A percentile compares a stretch with the other conserved stretches of the same genome.
Evolutionary conservation across 2,329 filamentous ascomycete genomes (phyloP).

Genomic region (Aspergillus niger): DNA sequence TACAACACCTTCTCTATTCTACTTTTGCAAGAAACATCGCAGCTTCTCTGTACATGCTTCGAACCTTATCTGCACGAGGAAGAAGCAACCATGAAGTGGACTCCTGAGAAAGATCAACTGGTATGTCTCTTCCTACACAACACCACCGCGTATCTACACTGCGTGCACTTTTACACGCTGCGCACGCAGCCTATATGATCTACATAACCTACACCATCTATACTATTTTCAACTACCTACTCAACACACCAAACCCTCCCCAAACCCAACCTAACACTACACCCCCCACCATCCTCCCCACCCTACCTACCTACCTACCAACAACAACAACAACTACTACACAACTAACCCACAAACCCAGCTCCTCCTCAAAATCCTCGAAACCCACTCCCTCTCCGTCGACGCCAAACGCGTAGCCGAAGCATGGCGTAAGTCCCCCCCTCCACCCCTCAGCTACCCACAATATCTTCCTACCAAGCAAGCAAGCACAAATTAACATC

Average conservation of each 20-base stretch:
- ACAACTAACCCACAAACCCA: slow-evolving; percentile 15
- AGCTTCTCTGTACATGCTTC: neutral
- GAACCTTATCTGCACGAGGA: neutral
- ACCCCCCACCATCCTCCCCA: neutral
- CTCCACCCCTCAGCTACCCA: neutral
- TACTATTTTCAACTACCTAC: neutral
- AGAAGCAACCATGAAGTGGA: slow-evolving; percentile 40
- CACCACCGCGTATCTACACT: too few relatives aligned
- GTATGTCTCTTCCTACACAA: slow-evolving; percentile 22
- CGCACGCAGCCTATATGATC: too few relatives aligned
- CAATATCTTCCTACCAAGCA: neutral
- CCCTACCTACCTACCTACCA: neutral
- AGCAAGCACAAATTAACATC: neutral
- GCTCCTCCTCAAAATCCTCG: slow-evolving; percentile 45
- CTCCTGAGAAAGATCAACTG: slow-evolving; percentile 39
- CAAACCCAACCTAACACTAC: too few relatives aligned
- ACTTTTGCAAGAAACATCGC: neutral
- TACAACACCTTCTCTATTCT: neutral
- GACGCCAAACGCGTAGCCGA: slow-evolving; percentile 38
- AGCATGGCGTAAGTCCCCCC: slow-evolving; percentile 42
- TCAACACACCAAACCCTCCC: too few relatives aligned
- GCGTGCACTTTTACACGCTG: too few relatives aligned
- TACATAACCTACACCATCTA: neutral
- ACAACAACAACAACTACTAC: neutral
- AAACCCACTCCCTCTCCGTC: slow-evolving; percentile 40